Evolutionary conservation across 179 eudicot genomes (phyloP), one percentile per base, ranked within the genome.

Genomic region (Silene coronaria): DNA sequence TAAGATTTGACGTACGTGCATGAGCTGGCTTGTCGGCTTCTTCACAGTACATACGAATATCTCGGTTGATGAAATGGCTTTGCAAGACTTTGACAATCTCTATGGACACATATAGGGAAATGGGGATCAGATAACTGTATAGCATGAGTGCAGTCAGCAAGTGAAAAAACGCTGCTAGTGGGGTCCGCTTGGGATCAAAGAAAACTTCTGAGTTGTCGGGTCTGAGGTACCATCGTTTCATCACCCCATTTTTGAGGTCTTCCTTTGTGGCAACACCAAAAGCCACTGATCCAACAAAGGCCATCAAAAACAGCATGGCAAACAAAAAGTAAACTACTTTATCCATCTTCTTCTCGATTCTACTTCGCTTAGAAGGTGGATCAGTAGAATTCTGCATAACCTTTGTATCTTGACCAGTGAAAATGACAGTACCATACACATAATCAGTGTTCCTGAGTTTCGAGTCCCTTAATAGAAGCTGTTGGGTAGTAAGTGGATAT

Each of bases 81-180:
- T 93, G 98, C 66, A 93, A 91, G 61, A 93, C 91, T 79, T 91
- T 93, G 28, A 91, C 98, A 34, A 93, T 82, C 86, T 93, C 98
- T 46, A 93, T 90, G 2, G 98, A 93, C 22, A 93, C 97, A 62
- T 93, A 93, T 55, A 93, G 80, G 67, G 98, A 93, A 66, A 93
- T 93, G 5, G 98, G 98, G 70, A 93, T 93, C 78, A 93, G 83
- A 80, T 89, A 81, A 80, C 91, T 87, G 76, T 90, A 93, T 68
- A 93, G 69, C 91, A 93, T 84, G 70, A 93, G 24, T 4, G 87
- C 98, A 1, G 96, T 90, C 76, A 93, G 70, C 71, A 93, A 90
- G 76, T 93, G 96, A 19, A 80, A 81, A 2, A 88, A 78, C 17
- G 91, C 90, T 32, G 97, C 96, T 19, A 77, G 73, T 38, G 89